Percentiles rank a stretch among this genome's conserved stretches.
phyloP scores from a whole-genome alignment of 139 green algal genomes.

The Volvox africanus region DNA sequence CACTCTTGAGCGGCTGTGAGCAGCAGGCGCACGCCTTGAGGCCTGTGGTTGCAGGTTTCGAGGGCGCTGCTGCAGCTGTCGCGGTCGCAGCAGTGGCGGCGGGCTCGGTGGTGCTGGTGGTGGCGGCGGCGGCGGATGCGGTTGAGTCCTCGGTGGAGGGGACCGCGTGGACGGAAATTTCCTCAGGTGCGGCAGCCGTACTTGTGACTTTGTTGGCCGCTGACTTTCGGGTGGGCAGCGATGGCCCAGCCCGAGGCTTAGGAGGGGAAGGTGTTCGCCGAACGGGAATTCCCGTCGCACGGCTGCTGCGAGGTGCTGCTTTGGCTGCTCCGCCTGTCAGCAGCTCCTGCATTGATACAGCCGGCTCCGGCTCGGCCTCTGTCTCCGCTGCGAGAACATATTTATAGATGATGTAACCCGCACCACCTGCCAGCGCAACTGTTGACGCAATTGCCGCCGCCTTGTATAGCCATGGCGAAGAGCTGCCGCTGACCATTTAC shows the following conservation, averaged over 20 bases:
- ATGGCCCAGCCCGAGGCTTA: neutral
- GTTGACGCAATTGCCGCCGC: slow-evolving; percentile 14
- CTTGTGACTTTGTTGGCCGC: neutral
- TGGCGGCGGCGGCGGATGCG: too few relatives aligned
- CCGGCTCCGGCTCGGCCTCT: neutral
- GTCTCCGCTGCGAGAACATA: slow-evolving; percentile 1
- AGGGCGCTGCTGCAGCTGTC: neutral
- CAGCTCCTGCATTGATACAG: slow-evolving; percentile 32
- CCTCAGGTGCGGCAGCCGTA: neutral
- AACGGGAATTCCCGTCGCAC: neutral
- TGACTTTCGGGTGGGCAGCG: slow-evolving; percentile 11
- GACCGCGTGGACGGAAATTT: neutral
- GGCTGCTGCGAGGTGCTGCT: neutral
- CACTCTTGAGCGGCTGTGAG: slow-evolving; percentile 35
- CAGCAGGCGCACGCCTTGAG: slow-evolving; percentile 51
- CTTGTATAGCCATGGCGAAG: slow-evolving; percentile 22
- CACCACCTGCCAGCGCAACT: neutral
- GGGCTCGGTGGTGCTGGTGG: neutral
- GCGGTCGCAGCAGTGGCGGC: neutral
- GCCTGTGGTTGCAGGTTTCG: neutral
- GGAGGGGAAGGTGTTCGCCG: slow-evolving; percentile 4
- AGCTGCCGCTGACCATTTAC: slow-evolving; percentile 5
- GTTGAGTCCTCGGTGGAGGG: neutral
- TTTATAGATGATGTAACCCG: slow-evolving; percentile 41
- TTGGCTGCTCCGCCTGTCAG: slow-evolving; percentile 28